phyloP scores from a whole-genome alignment of 1,139 yeast species.

The Saccharomyces pastorianus region DNA sequence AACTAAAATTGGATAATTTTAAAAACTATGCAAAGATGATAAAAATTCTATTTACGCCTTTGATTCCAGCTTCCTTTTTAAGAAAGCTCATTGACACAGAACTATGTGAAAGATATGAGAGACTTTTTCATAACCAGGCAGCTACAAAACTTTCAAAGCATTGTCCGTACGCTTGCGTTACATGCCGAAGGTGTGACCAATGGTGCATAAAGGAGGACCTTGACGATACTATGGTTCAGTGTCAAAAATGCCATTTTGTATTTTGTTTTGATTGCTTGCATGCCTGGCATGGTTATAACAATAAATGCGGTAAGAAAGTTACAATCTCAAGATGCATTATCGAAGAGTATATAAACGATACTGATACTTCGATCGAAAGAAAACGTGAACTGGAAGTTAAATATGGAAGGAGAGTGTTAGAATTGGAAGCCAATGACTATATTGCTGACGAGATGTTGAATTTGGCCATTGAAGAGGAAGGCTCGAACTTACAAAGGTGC shows the following conservation, averaged over 20 bases:
- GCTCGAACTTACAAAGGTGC: slow-evolving; percentile 41
- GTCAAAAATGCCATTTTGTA: slow-evolving; percentile 47
- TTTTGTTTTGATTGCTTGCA: slow-evolving; percentile 54
- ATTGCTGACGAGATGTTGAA: slow-evolving; percentile 44
- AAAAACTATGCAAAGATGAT: slow-evolving; percentile 30
- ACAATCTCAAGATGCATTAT: slow-evolving; percentile 40
- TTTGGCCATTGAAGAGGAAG: slow-evolving; percentile 37
- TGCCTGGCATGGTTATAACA: slow-evolving; percentile 59
- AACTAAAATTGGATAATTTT: slow-evolving; percentile 22
- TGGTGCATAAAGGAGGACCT: slow-evolving; percentile 43
- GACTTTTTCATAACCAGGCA: slow-evolving; percentile 35
- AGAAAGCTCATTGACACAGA: slow-evolving; percentile 30
- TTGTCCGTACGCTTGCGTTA: slow-evolving; percentile 44
- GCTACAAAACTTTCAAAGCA: slow-evolving; percentile 41
- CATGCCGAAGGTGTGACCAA: slow-evolving; percentile 48
- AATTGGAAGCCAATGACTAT: slow-evolving; percentile 39
- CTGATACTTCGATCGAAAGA: slow-evolving; percentile 27
- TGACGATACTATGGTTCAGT: slow-evolving; percentile 47
- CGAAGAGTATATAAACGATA: slow-evolving; percentile 35
- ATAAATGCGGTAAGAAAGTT: slow-evolving; percentile 38
- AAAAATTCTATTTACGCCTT: slow-evolving; percentile 35
- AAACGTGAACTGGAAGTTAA: slow-evolving; percentile 37
- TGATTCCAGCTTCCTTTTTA: slow-evolving; percentile 33
- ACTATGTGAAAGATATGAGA: slow-evolving; percentile 36
- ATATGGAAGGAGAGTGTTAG: slow-evolving; percentile 44